Conservation (phyloP, 805 yeast genomes). For the Candida namnaoensis region DNA sequence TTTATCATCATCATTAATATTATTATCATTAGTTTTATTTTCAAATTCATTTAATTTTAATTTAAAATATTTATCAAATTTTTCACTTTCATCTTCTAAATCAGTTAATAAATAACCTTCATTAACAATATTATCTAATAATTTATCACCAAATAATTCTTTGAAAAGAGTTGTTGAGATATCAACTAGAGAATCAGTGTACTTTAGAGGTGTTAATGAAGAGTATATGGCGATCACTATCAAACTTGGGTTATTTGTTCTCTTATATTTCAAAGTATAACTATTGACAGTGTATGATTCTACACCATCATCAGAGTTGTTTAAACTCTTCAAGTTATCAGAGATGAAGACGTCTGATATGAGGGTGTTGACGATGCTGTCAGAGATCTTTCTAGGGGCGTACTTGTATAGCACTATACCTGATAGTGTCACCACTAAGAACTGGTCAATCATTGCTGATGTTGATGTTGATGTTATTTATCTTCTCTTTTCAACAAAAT, state of each 20-base stretch:
- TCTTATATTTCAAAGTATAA: constrained; percentile 35
- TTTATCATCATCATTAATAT: constrained; percentile 10
- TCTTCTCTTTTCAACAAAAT: too few relatives aligned
- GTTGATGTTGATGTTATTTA: too few relatives aligned
- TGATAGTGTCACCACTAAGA: constrained; percentile 38
- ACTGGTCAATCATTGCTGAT: constrained; percentile 34
- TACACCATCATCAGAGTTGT: constrained; percentile 14
- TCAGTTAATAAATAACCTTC: constrained; percentile 20
- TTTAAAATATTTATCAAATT: constrained; percentile 28
- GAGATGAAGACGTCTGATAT: constrained; percentile 40
- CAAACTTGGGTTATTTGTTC: constrained; percentile 33
- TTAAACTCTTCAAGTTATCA: constrained; percentile 17
- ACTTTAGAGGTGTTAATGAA: constrained; percentile 22
- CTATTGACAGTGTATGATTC: constrained; percentile 25
- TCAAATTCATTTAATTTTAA: constrained; percentile 24
- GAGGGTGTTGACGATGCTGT: constrained; percentile 34
- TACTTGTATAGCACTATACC: constrained; percentile 46
- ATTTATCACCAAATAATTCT: constrained; percentile 21
- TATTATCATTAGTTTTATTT: too few relatives aligned
- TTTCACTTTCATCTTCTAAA: constrained; percentile 23
- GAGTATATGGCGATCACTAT: constrained; percentile 35
- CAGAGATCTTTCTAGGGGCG: constrained; percentile 30
- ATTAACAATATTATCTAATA: constrained; percentile 17
- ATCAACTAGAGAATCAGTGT: constrained; percentile 26
- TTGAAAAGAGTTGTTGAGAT: constrained; percentile 19